Conservation (phyloP, 2,329 filamentous ascomycete genomes). For the Penicillium oxalicum region DNA sequence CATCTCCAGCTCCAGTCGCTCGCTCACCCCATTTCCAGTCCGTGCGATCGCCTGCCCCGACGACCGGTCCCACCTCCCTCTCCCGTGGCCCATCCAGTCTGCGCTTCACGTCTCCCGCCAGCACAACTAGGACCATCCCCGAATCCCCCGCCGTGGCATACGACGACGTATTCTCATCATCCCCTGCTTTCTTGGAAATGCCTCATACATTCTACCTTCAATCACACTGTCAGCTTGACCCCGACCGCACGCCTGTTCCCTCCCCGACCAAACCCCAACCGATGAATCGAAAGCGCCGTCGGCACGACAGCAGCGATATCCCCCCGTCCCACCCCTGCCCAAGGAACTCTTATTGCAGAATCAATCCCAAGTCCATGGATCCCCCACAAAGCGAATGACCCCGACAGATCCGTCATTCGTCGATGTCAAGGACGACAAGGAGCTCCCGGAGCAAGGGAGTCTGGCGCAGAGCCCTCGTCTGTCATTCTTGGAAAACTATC, state of each 20-base stretch:
- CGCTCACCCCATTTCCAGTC: constrained; percentile 20
- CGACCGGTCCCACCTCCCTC: constrained; percentile 14
- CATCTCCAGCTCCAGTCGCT: constrained; percentile 11
- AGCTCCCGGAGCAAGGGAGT: constrained; percentile 4
- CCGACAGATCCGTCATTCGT: not conserved
- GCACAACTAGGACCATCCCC: not conserved
- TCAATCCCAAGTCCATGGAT: constrained; percentile 24
- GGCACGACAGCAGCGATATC: constrained; percentile 29
- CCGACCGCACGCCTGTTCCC: constrained; percentile 14
- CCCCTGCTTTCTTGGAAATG: constrained; percentile 8
- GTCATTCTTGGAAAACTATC: constrained; percentile 26
- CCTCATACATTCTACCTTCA: constrained; percentile 18
- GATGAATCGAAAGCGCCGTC: constrained; percentile 6
- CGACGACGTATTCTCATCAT: constrained; percentile 11
- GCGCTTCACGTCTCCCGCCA: constrained; percentile 14
- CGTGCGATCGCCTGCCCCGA: constrained; percentile 10
- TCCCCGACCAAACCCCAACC: constrained; percentile 16
- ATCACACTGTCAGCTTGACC: constrained; percentile 17
- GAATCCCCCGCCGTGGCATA: not conserved
- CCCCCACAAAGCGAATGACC: constrained; percentile 18
- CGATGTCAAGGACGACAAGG: not conserved
- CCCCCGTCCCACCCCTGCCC: constrained; percentile 38
- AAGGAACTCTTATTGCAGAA: constrained; percentile 25
- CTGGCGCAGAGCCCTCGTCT: constrained; percentile 4
- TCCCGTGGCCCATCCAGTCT: constrained; percentile 19